Conservation (phyloP, 345 rosid species). For the Ailanthus altissimus region DNA sequence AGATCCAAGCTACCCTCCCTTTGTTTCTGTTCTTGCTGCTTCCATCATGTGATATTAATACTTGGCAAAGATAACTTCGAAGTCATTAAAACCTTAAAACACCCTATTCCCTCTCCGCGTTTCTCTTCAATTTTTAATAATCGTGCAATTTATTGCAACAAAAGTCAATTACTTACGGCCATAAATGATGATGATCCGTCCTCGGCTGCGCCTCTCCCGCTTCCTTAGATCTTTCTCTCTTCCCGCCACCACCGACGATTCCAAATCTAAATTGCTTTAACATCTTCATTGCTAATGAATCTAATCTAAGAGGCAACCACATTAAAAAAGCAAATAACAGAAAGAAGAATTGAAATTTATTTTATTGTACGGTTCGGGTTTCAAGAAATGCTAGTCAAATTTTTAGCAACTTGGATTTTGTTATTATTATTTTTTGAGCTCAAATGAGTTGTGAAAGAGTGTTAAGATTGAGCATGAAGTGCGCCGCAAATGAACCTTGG, state of each 20-base stretch:
- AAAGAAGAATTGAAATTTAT: not conserved
- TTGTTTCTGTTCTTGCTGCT: conserved; percentile 11
- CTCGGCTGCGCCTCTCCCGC: conserved; percentile 35
- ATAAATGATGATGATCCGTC: conserved; percentile 38
- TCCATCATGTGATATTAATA: not conserved
- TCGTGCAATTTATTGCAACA: not conserved
- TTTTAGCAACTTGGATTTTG: conserved; percentile 20
- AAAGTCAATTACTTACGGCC: not conserved
- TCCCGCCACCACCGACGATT: conserved; percentile 24
- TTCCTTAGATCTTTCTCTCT: conserved; percentile 14
- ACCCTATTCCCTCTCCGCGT: not conserved
- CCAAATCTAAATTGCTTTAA: not conserved
- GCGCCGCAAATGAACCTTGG: conserved; percentile 47
- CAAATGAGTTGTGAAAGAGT: conserved; percentile 22
- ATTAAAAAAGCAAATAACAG: too few species aligned
- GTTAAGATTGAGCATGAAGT: conserved; percentile 42
- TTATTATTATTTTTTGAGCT: not conserved
- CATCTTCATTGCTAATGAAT: too few species aligned
- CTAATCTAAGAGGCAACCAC: too few species aligned
- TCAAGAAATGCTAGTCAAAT: conserved; percentile 23
- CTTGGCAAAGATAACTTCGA: not conserved
- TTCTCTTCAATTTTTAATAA: not conserved
- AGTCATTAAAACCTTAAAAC: not conserved
- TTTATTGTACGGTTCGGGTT: not conserved
- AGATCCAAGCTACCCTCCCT: conserved; percentile 16